phyloP scores from a whole-genome alignment of 306 rosid genomes.

The Cicer yamashitae region DNA sequence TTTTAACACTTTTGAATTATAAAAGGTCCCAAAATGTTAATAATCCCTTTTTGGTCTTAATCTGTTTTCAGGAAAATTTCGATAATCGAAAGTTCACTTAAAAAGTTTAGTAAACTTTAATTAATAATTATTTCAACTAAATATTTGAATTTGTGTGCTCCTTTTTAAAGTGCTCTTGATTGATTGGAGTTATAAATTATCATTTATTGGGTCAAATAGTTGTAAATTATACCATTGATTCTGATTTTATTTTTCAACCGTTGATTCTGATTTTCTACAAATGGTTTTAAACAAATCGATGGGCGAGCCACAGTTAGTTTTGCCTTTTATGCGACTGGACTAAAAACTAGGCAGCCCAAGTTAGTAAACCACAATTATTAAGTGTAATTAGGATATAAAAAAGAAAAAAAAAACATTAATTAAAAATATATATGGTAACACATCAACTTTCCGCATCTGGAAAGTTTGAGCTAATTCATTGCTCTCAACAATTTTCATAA shows the following conservation, averaged over 20 bases:
- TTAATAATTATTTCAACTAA: too few relatives aligned
- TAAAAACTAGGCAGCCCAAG: conserved; percentile 4
- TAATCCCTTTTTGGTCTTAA: too few relatives aligned
- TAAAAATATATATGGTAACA: conserved; percentile 28
- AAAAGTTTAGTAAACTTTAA: too few relatives aligned
- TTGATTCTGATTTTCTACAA: conserved; percentile 10
- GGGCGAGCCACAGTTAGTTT: not conserved
- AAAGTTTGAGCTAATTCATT: conserved; percentile 45
- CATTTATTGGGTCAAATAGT: too few relatives aligned
- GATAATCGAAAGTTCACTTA: too few relatives aligned
- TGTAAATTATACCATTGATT: not conserved
- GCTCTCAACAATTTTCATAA: conserved; percentile 40
- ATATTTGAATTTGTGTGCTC: too few relatives aligned
- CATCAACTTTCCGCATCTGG: conserved; percentile 38
- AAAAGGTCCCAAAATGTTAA: too few relatives aligned
- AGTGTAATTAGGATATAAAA: conserved; percentile 26
- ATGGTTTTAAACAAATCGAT: conserved; percentile 20
- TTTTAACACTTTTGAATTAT: too few relatives aligned
- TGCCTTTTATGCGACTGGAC: not conserved
- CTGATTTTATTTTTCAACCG: not conserved
- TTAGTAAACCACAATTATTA: not conserved
- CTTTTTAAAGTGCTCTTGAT: too few relatives aligned
- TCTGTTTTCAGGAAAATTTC: too few relatives aligned
- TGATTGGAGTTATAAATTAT: too few relatives aligned
- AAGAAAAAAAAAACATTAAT: not conserved